Base-by-base conservation (phyloP, 2,329 filamentous ascomycete genomes). In the Ceratocystis albifundus region DNA sequence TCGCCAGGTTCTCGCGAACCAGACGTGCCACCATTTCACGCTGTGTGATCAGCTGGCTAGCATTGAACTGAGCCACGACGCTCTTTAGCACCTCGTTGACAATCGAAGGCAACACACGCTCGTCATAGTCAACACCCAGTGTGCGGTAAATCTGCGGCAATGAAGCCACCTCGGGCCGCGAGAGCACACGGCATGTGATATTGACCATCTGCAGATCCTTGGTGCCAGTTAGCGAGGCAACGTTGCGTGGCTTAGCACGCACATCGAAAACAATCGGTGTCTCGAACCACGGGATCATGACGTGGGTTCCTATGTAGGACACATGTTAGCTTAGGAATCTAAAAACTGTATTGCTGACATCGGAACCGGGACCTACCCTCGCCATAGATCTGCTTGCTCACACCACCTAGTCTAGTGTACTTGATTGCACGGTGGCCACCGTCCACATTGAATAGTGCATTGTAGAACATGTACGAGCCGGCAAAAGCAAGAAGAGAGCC, bases 141-240 rank as follows among this genome's bases (percentile, higher is more conserved):
- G 94, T 99, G 71, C 94, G 84, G 83, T 97, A 99, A 74, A 99
- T 99, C 79, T 96, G 90, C 20, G 94, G 94, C 53, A 99, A 85
- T 41, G 92, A 89, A 70, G 89, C 86, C 73, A 99, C 80, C 67
- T 91, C 86, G 66, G 94, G 94, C 72, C 91, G 83, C 68, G 93
- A 96, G 65, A 99, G 89, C 68, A 99, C 94, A 89, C 94, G 93
- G 79, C 94, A 99, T 74, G 93, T 99, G 76, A 99, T 97, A 84
- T 99, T 99, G 75, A 97, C 94, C 94, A 99, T 99, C 81, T 99
- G 94, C 78, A 99, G 80, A 78, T 99, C 94, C 82, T 99, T 99
- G 74, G 94, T 99, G 72, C 94, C 94, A 68, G 94, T 99, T 71
- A 99, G 84, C 71, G 94, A 97, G 71, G 94, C 89, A 72, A 99